Base-by-base conservation (phyloP, 768 basidiomycete genomes). In the Amanita rimosa region DNA sequence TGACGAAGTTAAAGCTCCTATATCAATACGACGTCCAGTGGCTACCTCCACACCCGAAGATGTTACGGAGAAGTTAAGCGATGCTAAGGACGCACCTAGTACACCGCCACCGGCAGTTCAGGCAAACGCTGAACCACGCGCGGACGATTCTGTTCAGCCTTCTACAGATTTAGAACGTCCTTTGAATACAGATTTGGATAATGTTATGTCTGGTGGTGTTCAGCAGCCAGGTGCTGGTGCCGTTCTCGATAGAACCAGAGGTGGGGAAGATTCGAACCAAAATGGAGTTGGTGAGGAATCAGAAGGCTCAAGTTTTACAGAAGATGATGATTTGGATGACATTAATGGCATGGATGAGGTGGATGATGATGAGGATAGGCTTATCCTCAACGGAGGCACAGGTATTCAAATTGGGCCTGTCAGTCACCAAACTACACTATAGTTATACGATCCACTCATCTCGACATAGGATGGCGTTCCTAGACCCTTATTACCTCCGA, bases 351-450 rank as follows among this genome's bases (percentile, higher is more conserved):
- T 76, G 19, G 77, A 78, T 46, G 77, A 78, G 39, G 73, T 75
- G 50, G 88, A 95, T 58, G 92, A 95, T 52, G 92, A 96, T 50
- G 94, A 96, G 62, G 88, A 92, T 55, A 72, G 82, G 54, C 71
- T 97, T 48, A 94, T 96, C 53, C 72, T 82, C 66, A 85, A 83
- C 48, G 94, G 94, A 36, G 95, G 96, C 9, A 85, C 89, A 50
- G 96, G 96, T 31, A 97, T 98, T 50, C 95, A 95, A 17, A 76
- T 92, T 36, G 94, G 93, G 31, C 83, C 88, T 42, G 93, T 95
- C 64, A 62, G 87, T 75, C 37, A 3, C 14, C 21, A 22, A 35
- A 26, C 9, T 38, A 21, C 22, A 29, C 1, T 29, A 21, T 24
- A 19, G 8, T n/a, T 2, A 7, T 37, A 13, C 3, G 9, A 45